phyloP scores from a whole-genome alignment of 2,329 filamentous ascomycete genomes.

The Chrysoporthe cubensis region DNA sequence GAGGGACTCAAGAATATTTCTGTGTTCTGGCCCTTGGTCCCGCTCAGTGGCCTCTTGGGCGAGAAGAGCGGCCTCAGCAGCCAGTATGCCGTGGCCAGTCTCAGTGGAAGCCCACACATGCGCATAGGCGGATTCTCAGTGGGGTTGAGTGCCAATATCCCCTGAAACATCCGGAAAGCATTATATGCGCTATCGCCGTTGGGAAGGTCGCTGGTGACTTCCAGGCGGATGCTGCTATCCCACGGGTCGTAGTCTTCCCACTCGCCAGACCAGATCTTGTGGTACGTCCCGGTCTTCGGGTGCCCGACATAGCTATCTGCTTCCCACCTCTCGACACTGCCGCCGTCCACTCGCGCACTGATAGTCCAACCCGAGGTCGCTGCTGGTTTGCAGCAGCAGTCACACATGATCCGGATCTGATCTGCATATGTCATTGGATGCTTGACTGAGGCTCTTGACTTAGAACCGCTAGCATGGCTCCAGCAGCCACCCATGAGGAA shows the following conservation, averaged over 20 bases:
- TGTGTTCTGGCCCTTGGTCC: slow-evolving; percentile 8
- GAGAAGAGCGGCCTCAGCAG: slow-evolving; percentile 73
- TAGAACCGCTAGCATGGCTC: slow-evolving; percentile 51
- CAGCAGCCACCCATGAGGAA: slow-evolving; percentile 55
- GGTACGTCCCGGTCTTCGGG: slow-evolving; percentile 60
- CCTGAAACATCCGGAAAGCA: slow-evolving; percentile 80
- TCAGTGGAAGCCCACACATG: slow-evolving; percentile 70
- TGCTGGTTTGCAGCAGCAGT: neutral
- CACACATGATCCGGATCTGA: slow-evolving; percentile 53
- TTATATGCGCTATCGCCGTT: slow-evolving; percentile 73
- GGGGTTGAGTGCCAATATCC: slow-evolving; percentile 71
- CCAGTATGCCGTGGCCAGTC: slow-evolving; percentile 75
- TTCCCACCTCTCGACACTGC: slow-evolving; percentile 70
- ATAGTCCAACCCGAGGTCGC: slow-evolving; percentile 40
- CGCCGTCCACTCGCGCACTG: slow-evolving; percentile 66
- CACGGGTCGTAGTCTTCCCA: slow-evolving; percentile 80
- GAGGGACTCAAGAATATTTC: slow-evolving; percentile 17
- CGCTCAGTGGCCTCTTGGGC: slow-evolving; percentile 13
- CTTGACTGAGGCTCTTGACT: slow-evolving; percentile 43
- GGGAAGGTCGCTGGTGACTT: slow-evolving; percentile 70
- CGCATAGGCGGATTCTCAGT: slow-evolving; percentile 69
- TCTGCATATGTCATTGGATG: slow-evolving; percentile 65
- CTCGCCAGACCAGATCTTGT: slow-evolving; percentile 65
- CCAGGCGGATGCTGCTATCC: slow-evolving; percentile 68
- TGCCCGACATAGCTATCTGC: slow-evolving; percentile 59